A percentile compares a stretch with the other conserved stretches of the same genome.
Evolutionary conservation across 169 alveolate species (phyloP).

Genomic region (Cryptosporidium sp.): DNA sequence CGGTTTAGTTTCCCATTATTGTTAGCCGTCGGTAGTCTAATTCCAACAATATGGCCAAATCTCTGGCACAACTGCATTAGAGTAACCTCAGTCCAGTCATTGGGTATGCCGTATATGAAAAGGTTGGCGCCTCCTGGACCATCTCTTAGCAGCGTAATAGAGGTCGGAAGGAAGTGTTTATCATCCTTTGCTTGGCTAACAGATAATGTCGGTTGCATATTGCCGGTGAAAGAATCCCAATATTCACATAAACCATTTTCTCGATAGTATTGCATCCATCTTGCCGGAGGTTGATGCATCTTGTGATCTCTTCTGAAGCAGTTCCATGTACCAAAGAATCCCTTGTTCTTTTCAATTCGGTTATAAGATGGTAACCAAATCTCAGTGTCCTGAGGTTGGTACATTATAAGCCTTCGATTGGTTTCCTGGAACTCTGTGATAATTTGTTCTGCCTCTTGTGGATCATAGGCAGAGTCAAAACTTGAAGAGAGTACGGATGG

Average conservation of each 20-base stretch:
- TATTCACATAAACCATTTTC: slow-evolving; percentile 74
- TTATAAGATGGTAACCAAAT: slow-evolving; percentile 72
- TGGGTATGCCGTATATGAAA: slow-evolving; percentile 82
- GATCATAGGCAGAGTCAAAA: slow-evolving; percentile 73
- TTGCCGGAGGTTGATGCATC: slow-evolving; percentile 60
- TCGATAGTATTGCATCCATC: slow-evolving; percentile 72
- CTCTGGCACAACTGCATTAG: slow-evolving; percentile 81
- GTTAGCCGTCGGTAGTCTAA: slow-evolving; percentile 81
- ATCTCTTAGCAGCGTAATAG: slow-evolving; percentile 82
- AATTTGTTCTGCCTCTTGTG: slow-evolving; percentile 68
- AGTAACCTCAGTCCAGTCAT: slow-evolving; percentile 82
- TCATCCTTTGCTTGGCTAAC: slow-evolving; percentile 55
- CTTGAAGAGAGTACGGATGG: slow-evolving; percentile 76
- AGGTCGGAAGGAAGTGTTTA: slow-evolving; percentile 78
- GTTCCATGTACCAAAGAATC: slow-evolving; percentile 53
- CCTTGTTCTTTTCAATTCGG: slow-evolving; percentile 46
- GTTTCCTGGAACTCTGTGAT: slow-evolving; percentile 68
- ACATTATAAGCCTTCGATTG: slow-evolving; percentile 55
- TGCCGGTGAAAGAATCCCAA: slow-evolving; percentile 73
- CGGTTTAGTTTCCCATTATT: slow-evolving; percentile 81
- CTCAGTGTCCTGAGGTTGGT: slow-evolving; percentile 66
- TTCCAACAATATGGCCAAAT: slow-evolving; percentile 83
- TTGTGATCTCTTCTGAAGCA: slow-evolving; percentile 74
- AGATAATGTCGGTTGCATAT: slow-evolving; percentile 71
- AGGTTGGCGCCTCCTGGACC: slow-evolving; percentile 85